Percentiles rank a stretch among this genome's conserved stretches.
Evolutionary conservation across 2,329 filamentous ascomycete genomes (phyloP).

Genomic region (Pezicula radicicola): DNA sequence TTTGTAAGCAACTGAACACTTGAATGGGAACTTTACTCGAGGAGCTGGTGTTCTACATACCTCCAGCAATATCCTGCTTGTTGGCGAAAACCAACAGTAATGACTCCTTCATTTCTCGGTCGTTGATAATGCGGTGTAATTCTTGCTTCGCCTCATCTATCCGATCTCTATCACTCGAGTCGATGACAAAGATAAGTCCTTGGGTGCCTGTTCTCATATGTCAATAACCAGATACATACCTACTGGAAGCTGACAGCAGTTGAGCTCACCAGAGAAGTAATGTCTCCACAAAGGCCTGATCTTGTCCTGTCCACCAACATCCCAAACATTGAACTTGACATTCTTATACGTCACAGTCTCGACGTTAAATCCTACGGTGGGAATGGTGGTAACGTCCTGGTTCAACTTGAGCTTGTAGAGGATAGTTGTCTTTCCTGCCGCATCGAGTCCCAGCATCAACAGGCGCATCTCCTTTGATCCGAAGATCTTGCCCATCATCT

Average conservation of each 20-base stretch:
- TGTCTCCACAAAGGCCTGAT: conserved; percentile 96
- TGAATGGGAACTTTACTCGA: neutral
- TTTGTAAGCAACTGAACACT: conserved; percentile 4
- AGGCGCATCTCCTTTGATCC: conserved; percentile 99
- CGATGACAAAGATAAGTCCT: conserved; percentile 97
- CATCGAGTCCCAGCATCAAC: conserved; percentile 96
- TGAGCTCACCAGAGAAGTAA: conserved; percentile 78
- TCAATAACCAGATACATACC: conserved; percentile 63
- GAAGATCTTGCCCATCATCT: conserved; percentile 98
- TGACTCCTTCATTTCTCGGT: conserved; percentile 96
- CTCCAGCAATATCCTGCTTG: conserved; percentile 91
- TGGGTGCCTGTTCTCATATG: conserved; percentile 67
- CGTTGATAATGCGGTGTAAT: conserved; percentile 95
- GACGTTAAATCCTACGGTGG: conserved; percentile 98
- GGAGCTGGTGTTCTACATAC: conserved; percentile 40
- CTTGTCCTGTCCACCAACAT: conserved; percentile 98
- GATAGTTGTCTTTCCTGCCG: conserved; percentile 98
- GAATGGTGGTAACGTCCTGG: conserved; percentile 97
- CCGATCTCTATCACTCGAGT: conserved; percentile 86
- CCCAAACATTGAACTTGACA: conserved; percentile 99
- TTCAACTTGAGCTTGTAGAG: conserved; percentile 99
- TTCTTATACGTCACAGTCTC: conserved; percentile 99
- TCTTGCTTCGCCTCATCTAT: conserved; percentile 93
- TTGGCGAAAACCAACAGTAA: conserved; percentile 95
- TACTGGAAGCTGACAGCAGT: neutral